These are phyloP conservation scores for Fusarium sarcochroum DNA, from an alignment of 2,329 filamentous ascomycete genomes.

Conservation along the genomic window DNA sequence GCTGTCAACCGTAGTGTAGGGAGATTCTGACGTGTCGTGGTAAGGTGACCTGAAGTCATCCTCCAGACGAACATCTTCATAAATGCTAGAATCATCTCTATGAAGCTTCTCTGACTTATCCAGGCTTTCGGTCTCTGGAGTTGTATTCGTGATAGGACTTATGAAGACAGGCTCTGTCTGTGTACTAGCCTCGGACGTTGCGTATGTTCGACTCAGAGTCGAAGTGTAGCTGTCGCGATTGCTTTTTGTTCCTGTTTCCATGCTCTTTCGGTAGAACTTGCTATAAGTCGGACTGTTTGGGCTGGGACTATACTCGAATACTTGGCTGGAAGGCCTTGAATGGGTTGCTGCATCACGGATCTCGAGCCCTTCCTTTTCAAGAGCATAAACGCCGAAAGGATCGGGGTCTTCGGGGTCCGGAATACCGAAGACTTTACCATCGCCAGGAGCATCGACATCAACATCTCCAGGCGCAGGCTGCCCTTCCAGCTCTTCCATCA, in stretches of 20 bases:
- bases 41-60: constrained; percentile 1
- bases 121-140: constrained; percentile 8
- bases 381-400: constrained; percentile 55
- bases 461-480: constrained; percentile 56
- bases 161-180: constrained; percentile 46
- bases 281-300: constrained; percentile 55
- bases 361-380: constrained; percentile 55
- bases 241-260: constrained; percentile 39
- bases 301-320: constrained; percentile 56
- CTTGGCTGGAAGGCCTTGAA: constrained; percentile 53
- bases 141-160: constrained; percentile 15
- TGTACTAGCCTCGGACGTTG: constrained; percentile 47
- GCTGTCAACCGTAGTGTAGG: constrained; percentile 2
- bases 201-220: constrained; percentile 31
- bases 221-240: constrained; percentile 44
- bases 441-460: constrained; percentile 48
- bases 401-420: constrained; percentile 56
- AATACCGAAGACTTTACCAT: constrained; percentile 54
- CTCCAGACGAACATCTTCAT: constrained; percentile 30
- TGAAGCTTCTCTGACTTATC: neutral
- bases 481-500: constrained; percentile 54
- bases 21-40: constrained; percentile 7
- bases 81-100: constrained; percentile 25
- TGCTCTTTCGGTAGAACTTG: constrained; percentile 52
- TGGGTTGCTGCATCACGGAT: constrained; percentile 55